phyloP scores from a whole-genome alignment of 176 grass and related monocot genomes.

The Musa schizocarpa region DNA sequence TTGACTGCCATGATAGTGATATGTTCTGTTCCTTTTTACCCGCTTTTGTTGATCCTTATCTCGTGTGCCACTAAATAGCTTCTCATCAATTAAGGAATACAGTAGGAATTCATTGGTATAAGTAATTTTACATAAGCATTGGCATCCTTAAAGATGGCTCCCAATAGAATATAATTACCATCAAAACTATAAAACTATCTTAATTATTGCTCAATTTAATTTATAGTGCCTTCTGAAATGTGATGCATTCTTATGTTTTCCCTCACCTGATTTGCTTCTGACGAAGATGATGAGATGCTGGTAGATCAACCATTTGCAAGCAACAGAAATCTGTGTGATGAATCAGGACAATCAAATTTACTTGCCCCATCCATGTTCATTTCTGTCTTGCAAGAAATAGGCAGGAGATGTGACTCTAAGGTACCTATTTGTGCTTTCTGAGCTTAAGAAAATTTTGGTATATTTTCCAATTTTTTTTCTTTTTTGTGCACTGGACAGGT shows the following conservation, averaged over 20 bases:
- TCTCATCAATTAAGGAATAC: background rate
- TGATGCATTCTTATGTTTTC: background rate
- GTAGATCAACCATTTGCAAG: constrained; percentile 29
- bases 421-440: constrained; percentile 25
- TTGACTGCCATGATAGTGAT: background rate
- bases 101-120: background rate
- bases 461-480: constrained; percentile 1
- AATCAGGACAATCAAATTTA: constrained; percentile 32
- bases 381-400: constrained; percentile 75
- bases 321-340: constrained; percentile 35
- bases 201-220: background rate
- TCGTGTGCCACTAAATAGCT: background rate
- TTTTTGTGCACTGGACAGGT: constrained; percentile 38
- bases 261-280: constrained; percentile 20
- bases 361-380: constrained; percentile 43
- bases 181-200: too few species aligned
- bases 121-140: background rate
- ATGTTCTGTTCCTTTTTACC: background rate
- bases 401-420: constrained; percentile 51
- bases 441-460: constrained; percentile 5
- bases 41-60: background rate
- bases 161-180: too few species aligned
- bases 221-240: background rate
- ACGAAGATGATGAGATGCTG: constrained; percentile 50
- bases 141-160: background rate